Base-by-base conservation (phyloP, 176 grass and related monocot genomes). In the Hyparrhenia diplandra region DNA sequence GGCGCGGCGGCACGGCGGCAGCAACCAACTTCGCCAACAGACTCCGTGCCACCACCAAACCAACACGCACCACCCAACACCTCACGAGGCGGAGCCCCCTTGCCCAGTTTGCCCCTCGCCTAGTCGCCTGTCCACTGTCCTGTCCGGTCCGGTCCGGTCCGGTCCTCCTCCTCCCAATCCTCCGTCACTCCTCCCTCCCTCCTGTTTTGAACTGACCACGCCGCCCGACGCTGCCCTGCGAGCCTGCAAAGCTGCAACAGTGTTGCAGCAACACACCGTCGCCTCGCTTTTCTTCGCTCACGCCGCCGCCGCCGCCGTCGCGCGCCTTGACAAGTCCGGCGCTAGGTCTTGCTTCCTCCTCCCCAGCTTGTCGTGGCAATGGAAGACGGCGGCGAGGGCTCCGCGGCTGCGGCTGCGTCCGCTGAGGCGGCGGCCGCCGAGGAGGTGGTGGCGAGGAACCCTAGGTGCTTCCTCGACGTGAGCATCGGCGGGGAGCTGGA, bases 401-500 rank as follows among this genome's bases (percentile, higher is more conserved):
- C 79, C 68, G 74, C 73, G 69, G 71, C 58, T 24, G 28, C n/a
- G n/a, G n/a, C n/a, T n/a, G n/a, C n/a, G n/a, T n/a, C n/a, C n/a
- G n/a, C 54, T 31, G 75, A 47, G 30, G 64, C 71, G 8, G 74
- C 32, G 57, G 79, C 6, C 24, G 82, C 35, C 8, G 37, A 8
- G 21, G 60, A 3, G 64, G 52, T n/a, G 47, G 60, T 31, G 71
- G 87, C 13, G 67, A 62, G 55, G 54, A 94, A 98, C 55, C 88
- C 95, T 34, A 84, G 90, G 52, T 89, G 88, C 88, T 98, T 82
- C 92, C 76, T 95, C 67, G 92, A 95, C 80, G 81, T 98, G 24
- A 93, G 88, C 86, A 95, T 98, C 75, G 95, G 84, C 24, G 92
- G 90, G 29, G 92, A 93, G 12, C 75, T 95, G 90, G 95, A 98